Base-by-base conservation (phyloP, 129 eudicot genomes). In the Pittosporum tobira region DNA sequence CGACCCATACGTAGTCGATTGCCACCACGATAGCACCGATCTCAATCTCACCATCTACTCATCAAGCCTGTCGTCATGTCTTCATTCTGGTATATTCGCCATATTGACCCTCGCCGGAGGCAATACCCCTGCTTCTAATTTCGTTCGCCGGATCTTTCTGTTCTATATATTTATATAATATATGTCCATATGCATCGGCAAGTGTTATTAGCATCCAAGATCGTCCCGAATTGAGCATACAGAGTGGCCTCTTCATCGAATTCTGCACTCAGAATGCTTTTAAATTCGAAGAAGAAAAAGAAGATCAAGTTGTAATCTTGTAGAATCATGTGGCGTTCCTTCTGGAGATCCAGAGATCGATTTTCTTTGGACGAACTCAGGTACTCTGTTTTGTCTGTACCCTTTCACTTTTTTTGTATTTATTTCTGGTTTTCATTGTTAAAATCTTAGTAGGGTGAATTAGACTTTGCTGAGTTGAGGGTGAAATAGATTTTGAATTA, bases 271-370 rank as follows among this genome's bases (percentile, higher is more conserved):
- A 20, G 27, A 25, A 47, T 47, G 45, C 3, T 20, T 45, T 59
- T 60, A 2, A 18, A 64, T 28, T 61, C 66, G 53, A 51, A 21
- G 38, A 59, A 59, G 37, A 13, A 37, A 44, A 57, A 57, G 42
- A 26, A 64, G n/a, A n/a, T n/a, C 50, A 30, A 19, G 64, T 42
- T 51, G 44, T 70, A 63, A 70, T 66, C 59, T 28, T 16, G 45
- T 22, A 54, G 37, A 65, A 81, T 66, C 77, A 84, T 84, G 94
- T 84, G 94, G 94, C 67, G 77, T 70, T 71, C 94, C 72, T 84
- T 84, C 52, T 81, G 94, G 94, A 72, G 85, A 77, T 67, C 94
- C 62, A 68, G 76, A 49, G 81, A 84, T 71, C 81, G 94, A 68
- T 81, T 77, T 62, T 68, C 94, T 16, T 63, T 84, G 57, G 88